Percentiles rank a stretch among this genome's conserved stretches.
phyloP scores from a whole-genome alignment of 768 basidiomycete genomes.

The Cystobasidium ongulense region DNA sequence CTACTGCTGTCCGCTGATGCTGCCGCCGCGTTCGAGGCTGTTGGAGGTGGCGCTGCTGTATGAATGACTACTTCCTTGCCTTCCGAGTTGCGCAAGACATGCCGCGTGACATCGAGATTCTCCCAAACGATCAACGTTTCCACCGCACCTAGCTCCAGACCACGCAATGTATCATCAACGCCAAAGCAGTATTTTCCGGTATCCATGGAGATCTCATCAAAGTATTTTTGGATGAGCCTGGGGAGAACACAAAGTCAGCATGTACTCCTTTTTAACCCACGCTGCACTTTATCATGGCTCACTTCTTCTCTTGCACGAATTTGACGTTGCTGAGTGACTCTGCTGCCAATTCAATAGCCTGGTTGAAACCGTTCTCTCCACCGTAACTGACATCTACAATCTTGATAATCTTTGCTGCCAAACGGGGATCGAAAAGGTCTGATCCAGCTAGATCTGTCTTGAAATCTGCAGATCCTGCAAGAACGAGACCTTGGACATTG shows the following conservation, averaged over 20 bases:
- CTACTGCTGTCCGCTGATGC: conserved; percentile 28
- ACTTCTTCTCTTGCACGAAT: conserved; percentile 93
- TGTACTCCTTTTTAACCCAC: not conserved
- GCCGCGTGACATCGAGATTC: conserved; percentile 83
- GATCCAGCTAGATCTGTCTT: conserved; percentile 94
- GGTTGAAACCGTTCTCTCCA: conserved; percentile 98
- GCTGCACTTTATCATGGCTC: not conserved
- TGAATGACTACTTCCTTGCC: conserved; percentile 77
- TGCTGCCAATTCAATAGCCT: conserved; percentile 94
- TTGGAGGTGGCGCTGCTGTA: conserved; percentile 48
- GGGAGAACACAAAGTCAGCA: not conserved
- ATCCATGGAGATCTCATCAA: conserved; percentile 98
- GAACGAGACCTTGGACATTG: conserved; percentile 89
- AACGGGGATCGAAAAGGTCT: conserved; percentile 87
- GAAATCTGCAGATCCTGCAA: conserved; percentile 96
- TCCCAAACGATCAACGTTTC: conserved; percentile 99
- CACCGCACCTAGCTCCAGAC: conserved; percentile 87
- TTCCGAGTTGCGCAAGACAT: conserved; percentile 71
- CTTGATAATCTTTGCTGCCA: conserved; percentile 88
- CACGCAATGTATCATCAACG: conserved; percentile 91
- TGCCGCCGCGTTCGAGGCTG: conserved; percentile 32
- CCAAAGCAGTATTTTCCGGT: conserved; percentile 95
- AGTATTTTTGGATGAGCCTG: conserved; percentile 85
- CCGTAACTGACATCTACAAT: conserved; percentile 98
- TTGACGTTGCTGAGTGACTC: conserved; percentile 97